Conservation (phyloP, 2,329 filamentous ascomycete species). For the Penicillium italicum region DNA sequence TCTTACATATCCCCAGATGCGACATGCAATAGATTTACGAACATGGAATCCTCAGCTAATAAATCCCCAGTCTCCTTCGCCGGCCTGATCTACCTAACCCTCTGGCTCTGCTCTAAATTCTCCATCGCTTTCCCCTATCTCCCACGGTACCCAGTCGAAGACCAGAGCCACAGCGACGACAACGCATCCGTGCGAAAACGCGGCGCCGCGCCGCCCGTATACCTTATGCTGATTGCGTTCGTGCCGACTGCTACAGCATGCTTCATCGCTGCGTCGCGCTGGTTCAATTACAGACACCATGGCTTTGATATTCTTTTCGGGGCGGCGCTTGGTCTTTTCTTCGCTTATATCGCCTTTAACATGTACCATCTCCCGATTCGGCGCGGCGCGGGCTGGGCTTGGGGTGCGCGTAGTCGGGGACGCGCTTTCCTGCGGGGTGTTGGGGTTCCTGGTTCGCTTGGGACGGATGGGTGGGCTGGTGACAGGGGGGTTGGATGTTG, state of each 20-base stretch:
- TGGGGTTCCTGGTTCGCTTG: slow-evolving; percentile 32
- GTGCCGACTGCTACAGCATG: slow-evolving; percentile 70
- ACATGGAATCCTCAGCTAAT: not conserved
- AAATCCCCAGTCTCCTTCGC: slow-evolving; percentile 61
- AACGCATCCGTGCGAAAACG: slow-evolving; percentile 59
- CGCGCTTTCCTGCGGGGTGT: slow-evolving; percentile 59
- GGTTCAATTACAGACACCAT: slow-evolving; percentile 83
- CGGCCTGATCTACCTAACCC: slow-evolving; percentile 77
- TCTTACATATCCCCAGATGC: no score
- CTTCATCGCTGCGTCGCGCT: slow-evolving; percentile 81
- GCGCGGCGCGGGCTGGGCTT: slow-evolving; percentile 81
- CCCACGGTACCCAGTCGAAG: slow-evolving; percentile 27
- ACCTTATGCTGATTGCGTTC: slow-evolving; percentile 67
- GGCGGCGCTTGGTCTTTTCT: slow-evolving; percentile 69
- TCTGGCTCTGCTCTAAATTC: slow-evolving; percentile 70
- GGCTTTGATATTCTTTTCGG: slow-evolving; percentile 90
- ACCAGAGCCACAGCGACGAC: slow-evolving; percentile 20
- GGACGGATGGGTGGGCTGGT: slow-evolving; percentile 28
- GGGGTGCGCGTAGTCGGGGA: slow-evolving; percentile 70
- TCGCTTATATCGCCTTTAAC: slow-evolving; percentile 71
- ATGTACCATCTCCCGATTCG: slow-evolving; percentile 80
- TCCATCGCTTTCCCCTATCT: slow-evolving; percentile 47
- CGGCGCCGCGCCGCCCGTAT: slow-evolving; percentile 74
- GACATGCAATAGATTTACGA: no score
- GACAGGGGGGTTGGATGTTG: slow-evolving; percentile 3